A percentile compares a stretch with the other conserved stretches of the same genome.
Conservation (phyloP, 1,139 yeast species). For the Saccharomycopsis crataegensis region DNA sequence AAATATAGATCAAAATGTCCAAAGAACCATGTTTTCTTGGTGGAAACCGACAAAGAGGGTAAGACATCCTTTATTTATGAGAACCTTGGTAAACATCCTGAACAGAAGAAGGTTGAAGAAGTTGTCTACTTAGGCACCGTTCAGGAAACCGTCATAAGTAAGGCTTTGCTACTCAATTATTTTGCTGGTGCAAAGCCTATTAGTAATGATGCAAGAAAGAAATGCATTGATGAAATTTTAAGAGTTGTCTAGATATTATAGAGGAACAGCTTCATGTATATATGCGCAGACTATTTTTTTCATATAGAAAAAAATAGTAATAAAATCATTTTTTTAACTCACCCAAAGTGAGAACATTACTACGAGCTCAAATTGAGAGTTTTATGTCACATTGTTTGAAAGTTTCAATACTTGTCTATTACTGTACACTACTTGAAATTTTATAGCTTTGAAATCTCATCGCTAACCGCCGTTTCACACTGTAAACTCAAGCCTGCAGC, state of each 20-base stretch:
- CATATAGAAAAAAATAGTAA: neutral
- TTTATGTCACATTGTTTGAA: too few species aligned
- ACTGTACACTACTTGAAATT: neutral
- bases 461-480: conserved; percentile 25
- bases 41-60: conserved; percentile 43
- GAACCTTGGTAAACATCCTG: conserved; percentile 27
- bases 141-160: conserved; percentile 38
- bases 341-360: too few species aligned
- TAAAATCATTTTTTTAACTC: too few species aligned
- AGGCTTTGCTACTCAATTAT: conserved; percentile 52
- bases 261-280: neutral
- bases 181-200: conserved; percentile 57
- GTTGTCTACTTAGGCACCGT: conserved; percentile 28
- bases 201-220: conserved; percentile 31
- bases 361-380: neutral
- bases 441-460: conserved; percentile 4
- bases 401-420: too few species aligned
- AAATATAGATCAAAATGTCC: conserved; percentile 46
- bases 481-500: conserved; percentile 48
- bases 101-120: conserved; percentile 34
- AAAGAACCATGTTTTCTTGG: conserved; percentile 49
- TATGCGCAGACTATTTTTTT: neutral
- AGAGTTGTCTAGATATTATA: conserved; percentile 14
- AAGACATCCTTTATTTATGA: conserved; percentile 38
- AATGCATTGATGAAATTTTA: conserved; percentile 25